Conservation (phyloP, 2,329 filamentous ascomycete genomes). For the Gaeumannomyces sp. region DNA sequence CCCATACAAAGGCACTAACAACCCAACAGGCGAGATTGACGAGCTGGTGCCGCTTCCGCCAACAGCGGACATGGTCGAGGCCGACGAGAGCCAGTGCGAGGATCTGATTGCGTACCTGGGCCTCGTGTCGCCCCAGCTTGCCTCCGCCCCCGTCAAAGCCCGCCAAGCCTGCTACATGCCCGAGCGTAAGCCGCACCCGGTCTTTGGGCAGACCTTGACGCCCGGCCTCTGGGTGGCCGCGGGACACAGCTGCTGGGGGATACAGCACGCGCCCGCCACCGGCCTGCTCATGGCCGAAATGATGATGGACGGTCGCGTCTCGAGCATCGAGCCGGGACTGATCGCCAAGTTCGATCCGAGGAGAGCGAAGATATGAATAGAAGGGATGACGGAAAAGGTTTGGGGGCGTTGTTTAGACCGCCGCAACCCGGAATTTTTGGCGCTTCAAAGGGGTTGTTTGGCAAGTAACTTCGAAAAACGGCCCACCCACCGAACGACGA, state of each 20-base stretch:
- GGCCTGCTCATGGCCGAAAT: slow-evolving; percentile 76
- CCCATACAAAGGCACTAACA: neutral
- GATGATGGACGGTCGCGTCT: slow-evolving; percentile 65
- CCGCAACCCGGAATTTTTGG: too few relatives aligned
- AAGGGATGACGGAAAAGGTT: neutral
- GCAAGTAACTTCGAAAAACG: too few relatives aligned
- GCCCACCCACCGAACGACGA: too few relatives aligned
- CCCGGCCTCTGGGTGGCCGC: slow-evolving; percentile 74
- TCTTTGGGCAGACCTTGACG: slow-evolving; percentile 70
- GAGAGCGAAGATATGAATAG: slow-evolving; percentile 46
- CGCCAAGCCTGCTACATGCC: slow-evolving; percentile 93
- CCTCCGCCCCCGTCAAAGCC: slow-evolving; percentile 61
- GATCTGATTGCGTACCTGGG: slow-evolving; percentile 77
- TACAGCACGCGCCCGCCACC: slow-evolving; percentile 89
- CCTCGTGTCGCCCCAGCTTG: slow-evolving; percentile 59
- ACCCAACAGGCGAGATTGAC: slow-evolving; percentile 63
- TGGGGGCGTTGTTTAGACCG: neutral
- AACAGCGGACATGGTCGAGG: slow-evolving; percentile 67
- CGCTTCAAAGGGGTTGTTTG: too few relatives aligned
- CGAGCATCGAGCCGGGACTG: slow-evolving; percentile 50
- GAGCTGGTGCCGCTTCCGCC: slow-evolving; percentile 65
- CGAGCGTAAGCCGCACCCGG: slow-evolving; percentile 53
- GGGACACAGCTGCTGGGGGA: slow-evolving; percentile 97
- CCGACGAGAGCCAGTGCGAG: slow-evolving; percentile 71
- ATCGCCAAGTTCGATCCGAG: slow-evolving; percentile 62